Evolutionary conservation across 371 early-diverging fungal species (phyloP).

Genomic region (Dichotomocladium elegans): DNA sequence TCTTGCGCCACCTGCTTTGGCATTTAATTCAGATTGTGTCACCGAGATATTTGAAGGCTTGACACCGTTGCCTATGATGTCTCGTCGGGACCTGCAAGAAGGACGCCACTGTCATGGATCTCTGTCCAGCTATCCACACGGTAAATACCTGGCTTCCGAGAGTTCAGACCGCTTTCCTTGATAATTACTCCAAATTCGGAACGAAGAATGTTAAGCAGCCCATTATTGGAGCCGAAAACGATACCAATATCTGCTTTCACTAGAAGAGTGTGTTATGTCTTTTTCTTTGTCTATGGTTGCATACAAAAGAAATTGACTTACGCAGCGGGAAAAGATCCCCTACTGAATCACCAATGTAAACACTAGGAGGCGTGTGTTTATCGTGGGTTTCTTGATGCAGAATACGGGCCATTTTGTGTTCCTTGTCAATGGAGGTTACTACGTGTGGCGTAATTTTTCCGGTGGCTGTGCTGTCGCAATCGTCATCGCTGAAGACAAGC

Average conservation of each 20-base stretch:
- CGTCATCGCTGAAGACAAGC: conserved; percentile 13
- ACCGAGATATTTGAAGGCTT: too few relatives aligned
- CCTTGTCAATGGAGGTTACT: conserved; percentile 31
- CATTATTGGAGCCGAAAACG: conserved; percentile 43
- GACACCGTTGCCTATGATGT: too few relatives aligned
- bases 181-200: conserved; percentile 4
- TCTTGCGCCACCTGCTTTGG: too few relatives aligned
- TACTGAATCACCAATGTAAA: conserved; percentile 41
- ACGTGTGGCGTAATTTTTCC: conserved; percentile 25
- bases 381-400: background rate
- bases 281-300: too few relatives aligned
- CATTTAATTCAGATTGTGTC: too few relatives aligned
- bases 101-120: background rate
- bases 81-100: too few relatives aligned
- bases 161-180: conserved; percentile 7
- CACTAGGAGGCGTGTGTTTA: background rate
- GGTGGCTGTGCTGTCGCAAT: conserved; percentile 13
- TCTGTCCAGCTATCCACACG: conserved; percentile 4
- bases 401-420: conserved; percentile 9
- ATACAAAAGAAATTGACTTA: background rate
- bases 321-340: conserved; percentile 37
- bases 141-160: background rate
- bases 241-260: conserved; percentile 50
- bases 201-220: conserved; percentile 18
- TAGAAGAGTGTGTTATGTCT: conserved; percentile 13